Base-by-base conservation (phyloP, 169 alveolate genomes). In the Plasmodium vinckei region DNA sequence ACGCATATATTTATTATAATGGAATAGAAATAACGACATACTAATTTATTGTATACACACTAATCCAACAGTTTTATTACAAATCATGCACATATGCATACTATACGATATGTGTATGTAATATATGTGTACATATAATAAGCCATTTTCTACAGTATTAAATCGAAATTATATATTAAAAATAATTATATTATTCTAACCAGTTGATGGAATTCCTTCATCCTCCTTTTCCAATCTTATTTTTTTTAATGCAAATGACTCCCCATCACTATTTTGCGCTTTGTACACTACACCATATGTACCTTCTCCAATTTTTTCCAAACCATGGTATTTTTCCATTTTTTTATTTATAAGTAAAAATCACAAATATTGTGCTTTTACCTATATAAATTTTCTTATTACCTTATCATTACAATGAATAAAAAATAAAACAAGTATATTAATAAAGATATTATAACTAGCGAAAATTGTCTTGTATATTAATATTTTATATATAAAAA, bases 211-310 rank as follows among this genome's bases (percentile, higher is more conserved):
- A 44, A 97, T 96, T 51, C 99, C 99, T 79, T 99, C 99, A 63
- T 99, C 99, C 90, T 98, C 99, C 44, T 98, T 98, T 84, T 99
- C 99, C n/a, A 98, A 94, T 53, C 99, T 96, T 42, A 99, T 98
- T 89, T 98, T 98, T 91, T 98, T 98, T 68, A 99, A 92, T 5
- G 99, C 99, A 63, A 96, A 98, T 19, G 96, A 89, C 61, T 97
- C 98, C 0, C 98, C 98, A 63, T 92, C 94, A 77, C 89, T 93
- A 68, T 96, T 63, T 98, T 98, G 87, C 92, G 98, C 96, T 96
- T 98, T 87, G 94, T 98, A 98, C 60, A 98, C 99, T 39, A 98
- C 99, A 46, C 99, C 99, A 94, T 98, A 98, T 47, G 99, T 98
- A 46, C 99, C 99, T 87, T 98, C 99, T 19, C 99, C 99, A 15